Percentiles rank a stretch among this genome's conserved stretches.
Conservation (phyloP, 225 moss, liverwort and hornwort genomes). For the Bryum argenteum region DNA sequence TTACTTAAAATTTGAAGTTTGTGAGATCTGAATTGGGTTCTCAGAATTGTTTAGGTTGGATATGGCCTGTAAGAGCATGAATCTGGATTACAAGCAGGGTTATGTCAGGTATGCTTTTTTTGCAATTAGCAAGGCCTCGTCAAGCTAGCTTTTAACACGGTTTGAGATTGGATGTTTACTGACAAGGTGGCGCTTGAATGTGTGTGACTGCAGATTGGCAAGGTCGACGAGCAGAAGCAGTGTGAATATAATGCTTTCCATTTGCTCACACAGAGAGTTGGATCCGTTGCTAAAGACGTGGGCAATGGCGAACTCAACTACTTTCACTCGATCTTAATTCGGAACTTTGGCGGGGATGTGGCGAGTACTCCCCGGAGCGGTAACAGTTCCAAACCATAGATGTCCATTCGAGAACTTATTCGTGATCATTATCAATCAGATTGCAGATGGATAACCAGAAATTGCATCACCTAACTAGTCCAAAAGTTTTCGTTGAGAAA, state of each 20-base stretch:
- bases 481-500: too few species aligned
- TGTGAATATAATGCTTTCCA: slow-evolving; percentile 13
- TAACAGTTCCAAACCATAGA: background rate
- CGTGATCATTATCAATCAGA: background rate
- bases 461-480: too few species aligned
- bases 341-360: slow-evolving; percentile 27
- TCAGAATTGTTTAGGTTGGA: too few species aligned
- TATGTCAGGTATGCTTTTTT: slow-evolving; percentile 15
- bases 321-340: slow-evolving; percentile 7
- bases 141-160: too few species aligned
- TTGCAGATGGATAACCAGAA: too few species aligned
- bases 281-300: slow-evolving; percentile 36
- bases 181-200: too few species aligned
- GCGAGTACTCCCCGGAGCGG: slow-evolving; percentile 29
- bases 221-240: background rate
- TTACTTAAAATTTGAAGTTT: too few species aligned
- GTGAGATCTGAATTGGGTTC: too few species aligned
- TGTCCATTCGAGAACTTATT: background rate
- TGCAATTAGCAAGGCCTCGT: too few species aligned
- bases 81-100: slow-evolving; percentile 8
- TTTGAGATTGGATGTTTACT: too few species aligned
- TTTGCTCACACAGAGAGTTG: slow-evolving; percentile 31
- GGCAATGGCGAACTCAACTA: too few species aligned
- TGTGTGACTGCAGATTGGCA: slow-evolving; percentile 12
- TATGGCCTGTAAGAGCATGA: slow-evolving; percentile 19